Percentiles rank a stretch among this genome's conserved stretches.
phyloP scores from a whole-genome alignment of 2,329 filamentous ascomycete genomes.

The Aureobasidium uvarum region DNA sequence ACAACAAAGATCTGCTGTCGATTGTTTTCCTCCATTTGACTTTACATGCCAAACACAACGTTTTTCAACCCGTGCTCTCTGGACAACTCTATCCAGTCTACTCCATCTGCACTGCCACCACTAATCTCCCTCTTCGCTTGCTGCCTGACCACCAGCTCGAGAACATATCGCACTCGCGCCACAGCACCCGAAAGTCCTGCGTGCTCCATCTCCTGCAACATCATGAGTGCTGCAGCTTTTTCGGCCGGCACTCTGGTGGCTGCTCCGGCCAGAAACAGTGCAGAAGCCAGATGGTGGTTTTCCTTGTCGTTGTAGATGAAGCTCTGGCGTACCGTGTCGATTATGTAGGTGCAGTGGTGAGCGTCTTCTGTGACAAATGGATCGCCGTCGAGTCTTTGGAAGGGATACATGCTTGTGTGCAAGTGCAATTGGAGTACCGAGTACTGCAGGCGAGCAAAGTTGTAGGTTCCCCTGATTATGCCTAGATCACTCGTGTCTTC shows the following conservation, averaged over 20 bases:
- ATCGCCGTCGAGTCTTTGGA: conserved; percentile 41
- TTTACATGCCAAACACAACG: conserved; percentile 53
- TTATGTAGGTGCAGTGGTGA: conserved; percentile 43
- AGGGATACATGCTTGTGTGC: conserved; percentile 54
- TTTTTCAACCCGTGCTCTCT: conserved; percentile 47
- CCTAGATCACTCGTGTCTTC: neutral
- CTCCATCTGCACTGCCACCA: conserved; percentile 44
- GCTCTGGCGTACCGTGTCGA: conserved; percentile 42
- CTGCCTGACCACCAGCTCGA: conserved; percentile 50
- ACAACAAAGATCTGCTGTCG: neutral
- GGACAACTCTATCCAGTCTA: conserved; percentile 54
- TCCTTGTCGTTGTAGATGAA: conserved; percentile 20
- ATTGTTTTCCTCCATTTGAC: neutral
- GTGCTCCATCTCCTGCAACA: conserved; percentile 50
- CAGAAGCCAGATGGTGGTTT: conserved; percentile 52
- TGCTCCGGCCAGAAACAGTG: conserved; percentile 56
- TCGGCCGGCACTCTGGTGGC: conserved; percentile 43
- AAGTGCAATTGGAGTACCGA: conserved; percentile 48
- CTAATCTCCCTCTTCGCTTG: conserved; percentile 45
- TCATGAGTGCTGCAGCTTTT: conserved; percentile 50
- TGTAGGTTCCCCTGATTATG: neutral
- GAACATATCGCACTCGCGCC: conserved; percentile 45
- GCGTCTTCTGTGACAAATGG: conserved; percentile 2
- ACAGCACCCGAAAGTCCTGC: conserved; percentile 51
- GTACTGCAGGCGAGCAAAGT: conserved; percentile 24